Conservation (phyloP, 2,329 filamentous ascomycete species). For the Epichloe bromicola region DNA sequence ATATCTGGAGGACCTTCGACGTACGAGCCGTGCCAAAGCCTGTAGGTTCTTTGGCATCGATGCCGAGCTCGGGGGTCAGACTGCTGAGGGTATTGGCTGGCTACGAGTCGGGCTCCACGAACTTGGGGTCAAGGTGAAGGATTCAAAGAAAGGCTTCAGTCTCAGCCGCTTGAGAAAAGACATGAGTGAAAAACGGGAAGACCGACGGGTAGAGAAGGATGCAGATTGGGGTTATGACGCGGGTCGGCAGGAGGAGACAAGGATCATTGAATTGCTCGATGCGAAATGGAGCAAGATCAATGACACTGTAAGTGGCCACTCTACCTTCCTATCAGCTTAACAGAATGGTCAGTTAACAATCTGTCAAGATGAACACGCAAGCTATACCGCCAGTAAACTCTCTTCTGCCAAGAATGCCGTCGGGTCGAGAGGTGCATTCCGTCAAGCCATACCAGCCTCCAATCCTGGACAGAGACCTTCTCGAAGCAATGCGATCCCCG, state of each 20-base stretch:
- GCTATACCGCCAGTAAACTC: constrained; percentile 57
- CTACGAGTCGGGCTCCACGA: constrained; percentile 63
- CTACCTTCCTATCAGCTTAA: neutral
- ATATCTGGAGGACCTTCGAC: constrained; percentile 64
- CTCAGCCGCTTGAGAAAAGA: constrained; percentile 58
- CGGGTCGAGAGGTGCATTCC: constrained; percentile 72
- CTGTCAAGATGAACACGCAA: constrained; percentile 64
- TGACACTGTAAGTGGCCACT: constrained; percentile 54
- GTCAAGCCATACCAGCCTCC: constrained; percentile 57
- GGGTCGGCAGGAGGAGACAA: constrained; percentile 69
- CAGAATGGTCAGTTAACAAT: neutral
- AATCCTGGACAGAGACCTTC: constrained; percentile 46
- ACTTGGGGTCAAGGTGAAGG: constrained; percentile 48
- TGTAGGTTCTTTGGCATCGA: constrained; percentile 87
- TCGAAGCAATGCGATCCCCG: constrained; percentile 45
- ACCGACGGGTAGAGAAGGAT: constrained; percentile 63
- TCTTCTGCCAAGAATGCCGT: constrained; percentile 68
- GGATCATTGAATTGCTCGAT: constrained; percentile 77
- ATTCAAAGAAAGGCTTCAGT: constrained; percentile 39
- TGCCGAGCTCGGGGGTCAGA: constrained; percentile 73
- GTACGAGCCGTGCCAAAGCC: constrained; percentile 68
- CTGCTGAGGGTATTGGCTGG: constrained; percentile 80
- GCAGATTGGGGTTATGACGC: constrained; percentile 69
- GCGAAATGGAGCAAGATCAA: constrained; percentile 88
- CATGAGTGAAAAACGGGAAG: constrained; percentile 65